Base-by-base conservation (phyloP, 1,284 basidiomycete genomes). In the Boletus semigastroideus region DNA sequence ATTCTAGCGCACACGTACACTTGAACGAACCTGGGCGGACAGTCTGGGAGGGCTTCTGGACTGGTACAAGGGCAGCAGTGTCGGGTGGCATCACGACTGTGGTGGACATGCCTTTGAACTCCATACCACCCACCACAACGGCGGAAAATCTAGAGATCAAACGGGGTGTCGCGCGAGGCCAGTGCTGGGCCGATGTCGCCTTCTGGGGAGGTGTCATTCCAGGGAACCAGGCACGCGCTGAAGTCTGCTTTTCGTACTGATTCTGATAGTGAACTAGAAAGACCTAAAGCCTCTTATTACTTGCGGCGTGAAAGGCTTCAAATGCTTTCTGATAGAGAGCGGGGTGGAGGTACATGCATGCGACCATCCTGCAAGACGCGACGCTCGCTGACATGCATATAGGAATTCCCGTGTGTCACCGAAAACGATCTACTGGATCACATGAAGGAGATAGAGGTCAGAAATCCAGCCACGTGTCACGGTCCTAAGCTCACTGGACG, bases 151-250 rank as follows among this genome's bases (percentile, higher is more conserved):
- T 97, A 16, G 71, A 82, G 42, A 66, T 74, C 28, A 97, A 97
- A 72, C 78, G 82, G 9, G 63, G 69, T 12, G 87, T 86, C 2
- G 92, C 94, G 2, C 63, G 71, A 45, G 83, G 82, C 16, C 85
- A 93, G 64, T 91, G 88, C 68, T 83, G 84, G 74, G 81, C 84
- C 19, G 94, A 98, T 67, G 82, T 96, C 20, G 94, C 86, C 0
- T 97, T 97, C 70, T 98, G 94, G 94, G 94, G 94, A 38, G 94
- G 94, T 4, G 87, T 92, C 37, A 87, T 97, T 49, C 94, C 94
- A 5, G 87, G 85, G 7, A 96, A 98, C 73, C 79, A 90, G 72
- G 90, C 83, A 56, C 52, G 69, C 14, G 6, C 19, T 13, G 47
- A 27, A 39, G 11, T 33, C 5, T 20, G 16, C 27, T 14, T 39